Evolutionary conservation across 768 basidiomycete species (phyloP).

Genomic region (Mycena floridula): DNA sequence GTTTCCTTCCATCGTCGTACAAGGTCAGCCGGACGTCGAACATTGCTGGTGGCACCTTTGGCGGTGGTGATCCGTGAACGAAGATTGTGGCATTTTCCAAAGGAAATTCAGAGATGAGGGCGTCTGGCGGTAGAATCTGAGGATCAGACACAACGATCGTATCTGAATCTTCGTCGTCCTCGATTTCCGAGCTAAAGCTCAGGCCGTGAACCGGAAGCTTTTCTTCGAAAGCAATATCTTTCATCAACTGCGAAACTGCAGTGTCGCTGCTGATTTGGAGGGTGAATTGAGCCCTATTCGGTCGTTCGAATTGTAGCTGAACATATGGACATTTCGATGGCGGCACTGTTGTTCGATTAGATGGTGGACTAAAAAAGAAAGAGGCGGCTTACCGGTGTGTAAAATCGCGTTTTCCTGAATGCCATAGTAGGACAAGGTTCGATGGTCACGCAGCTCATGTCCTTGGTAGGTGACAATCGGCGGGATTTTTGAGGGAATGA

Average conservation of each 20-base stretch:
- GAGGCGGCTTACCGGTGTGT: conserved; percentile 6
- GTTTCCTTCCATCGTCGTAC: conserved; percentile 2
- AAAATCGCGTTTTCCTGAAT: neutral
- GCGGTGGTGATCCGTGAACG: neutral
- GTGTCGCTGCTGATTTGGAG: no score
- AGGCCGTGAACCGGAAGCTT: conserved; percentile 4
- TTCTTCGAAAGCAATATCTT: conserved; percentile 9
- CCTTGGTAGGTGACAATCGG: conserved; percentile 2
- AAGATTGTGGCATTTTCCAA: neutral
- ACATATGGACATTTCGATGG: no score
- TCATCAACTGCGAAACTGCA: conserved; percentile 6
- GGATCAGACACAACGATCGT: no score
- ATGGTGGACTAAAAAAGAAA: neutral
- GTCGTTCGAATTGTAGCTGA: no score
- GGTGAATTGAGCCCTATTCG: no score
- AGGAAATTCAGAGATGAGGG: neutral
- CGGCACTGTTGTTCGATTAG: conserved; percentile 2
- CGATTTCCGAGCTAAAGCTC: neutral
- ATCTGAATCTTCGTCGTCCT: neutral
- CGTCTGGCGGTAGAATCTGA: neutral
- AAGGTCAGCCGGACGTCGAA: conserved; percentile 1
- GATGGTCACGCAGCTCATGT: conserved; percentile 7
- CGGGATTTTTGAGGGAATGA: neutral
- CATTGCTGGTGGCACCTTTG: neutral
- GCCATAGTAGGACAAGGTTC: conserved; percentile 4